Evolutionary conservation across 768 basidiomycete genomes (phyloP).

Genomic region (Ramaria sp.): DNA sequence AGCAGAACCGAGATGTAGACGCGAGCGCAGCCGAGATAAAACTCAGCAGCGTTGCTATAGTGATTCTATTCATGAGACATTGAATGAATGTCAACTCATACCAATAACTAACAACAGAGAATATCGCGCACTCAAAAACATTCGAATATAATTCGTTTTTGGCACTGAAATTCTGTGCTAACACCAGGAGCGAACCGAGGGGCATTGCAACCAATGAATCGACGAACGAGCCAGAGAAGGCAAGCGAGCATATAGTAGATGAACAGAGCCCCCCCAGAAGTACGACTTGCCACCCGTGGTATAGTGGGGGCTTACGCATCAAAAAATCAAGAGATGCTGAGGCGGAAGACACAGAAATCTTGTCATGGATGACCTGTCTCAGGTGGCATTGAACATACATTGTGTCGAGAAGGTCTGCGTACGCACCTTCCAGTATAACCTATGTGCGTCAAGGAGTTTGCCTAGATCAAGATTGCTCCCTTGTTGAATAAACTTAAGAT

Average conservation of each 20-base stretch:
- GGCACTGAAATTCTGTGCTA: slow-evolving; percentile 59
- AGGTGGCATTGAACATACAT: neutral
- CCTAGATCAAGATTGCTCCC: slow-evolving; percentile 61
- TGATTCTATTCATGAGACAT: slow-evolving; percentile 42
- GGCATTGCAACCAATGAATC: slow-evolving; percentile 67
- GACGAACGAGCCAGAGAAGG: slow-evolving; percentile 68
- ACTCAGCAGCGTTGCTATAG: slow-evolving; percentile 67
- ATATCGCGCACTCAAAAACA: slow-evolving; percentile 53
- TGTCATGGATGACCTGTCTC: slow-evolving; percentile 70
- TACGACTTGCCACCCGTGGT: slow-evolving; percentile 49
- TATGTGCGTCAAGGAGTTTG: slow-evolving; percentile 62
- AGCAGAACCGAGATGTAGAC: slow-evolving; percentile 61
- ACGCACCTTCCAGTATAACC: slow-evolving; percentile 60
- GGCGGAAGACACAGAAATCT: slow-evolving; percentile 64
- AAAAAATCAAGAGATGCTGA: slow-evolving; percentile 56
- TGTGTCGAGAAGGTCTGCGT: too few species aligned
- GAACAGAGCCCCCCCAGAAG: slow-evolving; percentile 73
- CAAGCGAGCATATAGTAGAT: slow-evolving; percentile 59
- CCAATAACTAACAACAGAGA: neutral
- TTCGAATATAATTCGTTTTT: slow-evolving; percentile 73
- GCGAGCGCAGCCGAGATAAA: slow-evolving; percentile 72
- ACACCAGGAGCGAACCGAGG: slow-evolving; percentile 63
- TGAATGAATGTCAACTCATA: slow-evolving; percentile 6
- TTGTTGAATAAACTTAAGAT: slow-evolving; percentile 71
- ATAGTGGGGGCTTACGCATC: slow-evolving; percentile 57